Percentiles rank a stretch among this genome's conserved stretches.
These are phyloP conservation scores for Leptomonas pyrrhocoris DNA, from an alignment of 208 protist genomes.

Conservation along the genomic window DNA sequence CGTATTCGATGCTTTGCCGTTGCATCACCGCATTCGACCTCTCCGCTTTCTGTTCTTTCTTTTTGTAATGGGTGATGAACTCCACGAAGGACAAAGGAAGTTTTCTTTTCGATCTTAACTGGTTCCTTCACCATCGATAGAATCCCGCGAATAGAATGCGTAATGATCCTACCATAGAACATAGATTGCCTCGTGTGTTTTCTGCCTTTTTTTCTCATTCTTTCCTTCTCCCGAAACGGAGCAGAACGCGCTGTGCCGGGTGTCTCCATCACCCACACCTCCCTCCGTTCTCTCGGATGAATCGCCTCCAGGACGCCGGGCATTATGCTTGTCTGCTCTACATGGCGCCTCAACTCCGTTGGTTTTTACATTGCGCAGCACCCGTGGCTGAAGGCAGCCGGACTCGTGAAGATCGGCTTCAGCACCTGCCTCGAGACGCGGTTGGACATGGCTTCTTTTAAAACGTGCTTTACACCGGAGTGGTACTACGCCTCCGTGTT, in stretches of 20 bases:
- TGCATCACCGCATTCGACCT: too few species aligned
- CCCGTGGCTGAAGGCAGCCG: slow-evolving; percentile 61
- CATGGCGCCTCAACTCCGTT: slow-evolving; percentile 19
- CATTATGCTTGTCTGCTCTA: slow-evolving; percentile 25
- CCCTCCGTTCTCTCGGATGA: too few species aligned
- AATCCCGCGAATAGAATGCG: too few species aligned
- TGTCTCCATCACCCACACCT: too few species aligned
- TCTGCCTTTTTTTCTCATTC: not conserved
- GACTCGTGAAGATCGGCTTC: slow-evolving; percentile 76
- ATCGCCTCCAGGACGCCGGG: too few species aligned
- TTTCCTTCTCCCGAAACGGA: not conserved
- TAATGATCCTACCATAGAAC: not conserved
- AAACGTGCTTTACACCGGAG: slow-evolving; percentile 80
- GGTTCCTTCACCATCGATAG: too few species aligned
- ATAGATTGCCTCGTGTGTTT: not conserved
- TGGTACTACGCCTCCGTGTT: slow-evolving; percentile 70
- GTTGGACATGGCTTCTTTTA: slow-evolving; percentile 72
- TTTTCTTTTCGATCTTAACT: too few species aligned
- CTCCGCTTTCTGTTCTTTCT: too few species aligned
- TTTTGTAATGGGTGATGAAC: too few species aligned
- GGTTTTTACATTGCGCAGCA: slow-evolving; percentile 80
- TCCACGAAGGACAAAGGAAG: too few species aligned
- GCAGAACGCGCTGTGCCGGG: not conserved
- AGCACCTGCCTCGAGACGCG: slow-evolving; percentile 59
- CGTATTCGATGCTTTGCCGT: too few species aligned